Base-by-base conservation (phyloP, 495 filamentous ascomycete species). In the Hyaloscypha finlandica region DNA sequence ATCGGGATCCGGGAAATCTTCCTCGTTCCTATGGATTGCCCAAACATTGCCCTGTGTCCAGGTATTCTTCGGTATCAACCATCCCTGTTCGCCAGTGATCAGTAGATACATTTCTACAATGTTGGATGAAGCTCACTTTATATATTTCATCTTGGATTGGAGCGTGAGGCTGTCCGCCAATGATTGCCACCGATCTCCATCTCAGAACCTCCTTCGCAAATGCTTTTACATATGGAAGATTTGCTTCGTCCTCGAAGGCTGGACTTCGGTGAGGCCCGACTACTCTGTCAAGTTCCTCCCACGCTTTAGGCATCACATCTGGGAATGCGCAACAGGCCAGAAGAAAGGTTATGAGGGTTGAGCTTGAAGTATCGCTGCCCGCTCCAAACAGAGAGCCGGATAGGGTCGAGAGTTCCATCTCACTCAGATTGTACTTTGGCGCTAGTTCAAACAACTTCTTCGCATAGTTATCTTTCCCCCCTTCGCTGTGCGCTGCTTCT, bases 141-240 rank as follows among this genome's bases (percentile, higher is more conserved):
- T 89, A 90, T 5, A 76, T 73, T 61, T 89, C 85, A 58, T 87
- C 85, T 53, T 84, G 78, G 0, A 85, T 89, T 8, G 81, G 83
- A 5, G 85, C 83, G 72, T 90, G 86, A 19, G 86, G 87, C 65
- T 86, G 86, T 0, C 85, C 85, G 55, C 87, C 88, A 55, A 89
- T 81, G 54, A 83, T 87, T 19, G 86, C 85, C 6, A 89, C 85
- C 8, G 87, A 86, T 4, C 85, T 74, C 86, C 86, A 90, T 20
- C 88, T 77, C 4, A 90, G 77, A 4, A 86, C 85, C 68, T 91
- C 88, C 66, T 87, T 89, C 20, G 86, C 82, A 9, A 89, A 81
- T 0, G 85, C 85, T 61, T 78, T 81, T 60, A 85, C 75, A 70
- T 89, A 90, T 1, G 87, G 86, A 6, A 90, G 75, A 16, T 79